Evolutionary conservation across 345 rosid genomes (phyloP), one percentile per base, ranked within the genome.

Genomic region (Geranium rotundifolium): DNA sequence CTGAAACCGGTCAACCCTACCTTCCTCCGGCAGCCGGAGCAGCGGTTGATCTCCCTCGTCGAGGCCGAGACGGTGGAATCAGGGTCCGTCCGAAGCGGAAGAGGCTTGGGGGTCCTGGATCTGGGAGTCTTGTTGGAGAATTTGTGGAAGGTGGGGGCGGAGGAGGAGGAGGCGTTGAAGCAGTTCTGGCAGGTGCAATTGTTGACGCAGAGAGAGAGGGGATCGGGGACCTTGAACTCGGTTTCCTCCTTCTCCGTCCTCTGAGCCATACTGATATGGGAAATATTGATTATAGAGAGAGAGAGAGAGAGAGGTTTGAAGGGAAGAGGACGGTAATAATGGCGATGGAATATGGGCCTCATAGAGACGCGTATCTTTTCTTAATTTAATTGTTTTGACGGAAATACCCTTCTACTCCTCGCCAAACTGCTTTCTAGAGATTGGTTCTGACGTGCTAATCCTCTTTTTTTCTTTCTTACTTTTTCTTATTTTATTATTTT

Each of bases 1-100:
- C 98, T 74, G 69, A 92, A 92, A 10, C 98, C 98, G 77, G 97
- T 93, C 84, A 93, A 80, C 0, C 99, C 99, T 0, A 93, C 99
- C 67, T 79, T 87, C 66, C 85, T 79, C 67, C 79, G 65, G 66
- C 99, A 93, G 14, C 99, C 95, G 0, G 91, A 84, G 71, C 99
- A 93, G 30, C 99, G 82, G 20, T 90, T 93, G 56, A 93, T 87
- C 68, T 76, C 81, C 29, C 76, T 79, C 72, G 68, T 84, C 65
- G 87, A 81, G 76, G 63, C 54, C 4, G 65, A 73, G 6, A 61
- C 71, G 6, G 49, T 14, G 6, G 61, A 62, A 34, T 34, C 41
- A 0, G 41, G 0, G 2, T 34, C 41, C 41, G 41, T 1, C 41
- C 41, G 41, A 34, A 4, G 2, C 41, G 41, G 41, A 5, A 4